Base-by-base conservation (phyloP, 1,284 basidiomycete genomes). In the Psilocybe mexicana region DNA sequence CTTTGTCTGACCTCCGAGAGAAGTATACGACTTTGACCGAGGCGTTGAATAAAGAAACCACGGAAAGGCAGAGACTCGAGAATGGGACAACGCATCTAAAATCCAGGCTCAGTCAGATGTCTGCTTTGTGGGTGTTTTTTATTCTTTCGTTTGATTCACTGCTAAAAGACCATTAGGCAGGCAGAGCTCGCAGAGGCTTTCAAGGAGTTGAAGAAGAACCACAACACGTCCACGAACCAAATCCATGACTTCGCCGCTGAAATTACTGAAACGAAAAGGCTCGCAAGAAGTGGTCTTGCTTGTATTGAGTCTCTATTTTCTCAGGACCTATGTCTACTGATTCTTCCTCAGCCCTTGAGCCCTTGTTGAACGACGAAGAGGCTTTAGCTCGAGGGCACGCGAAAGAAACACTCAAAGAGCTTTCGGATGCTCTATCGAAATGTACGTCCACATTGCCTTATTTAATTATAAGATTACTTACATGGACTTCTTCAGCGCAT, bases 361-460 rank as follows among this genome's bases (percentile, higher is more conserved):
- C 61, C 0, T 46, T 67, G 28, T 50, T 67, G 1, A 59, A 66
- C 33, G 61, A 61, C 10, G n/a, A 61, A 12, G 57, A 54, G 3
- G 61, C 59, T 4, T 36, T 63, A 4, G 47, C 47, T 18, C 64
- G 59, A 3, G 57, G 44, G 12, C 60, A 65, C 44, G 63, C 61
- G 18, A 74, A 74, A 58, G 63, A 61, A 3, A 43, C 74, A 14
- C 64, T 82, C 5, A 64, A 69, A 23, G 79, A 78, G 38, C 67
- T 83, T 11, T 74, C 75, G 50, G 63, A 68, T 24, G 69, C 73
- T 51, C 61, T 74, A 5, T 63, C 65, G 24, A 64, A 67, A 23
- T 67, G 73, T 72, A 65, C 33, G 67, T 24, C 36, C 6, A 11
- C 24, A 12, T 23, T 14, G 2, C n/a, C 50, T 52, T 35, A 47